Percentiles rank a stretch among this genome's conserved stretches.
phyloP scores from a whole-genome alignment of 306 rosid species.

The Lotus japonicus region DNA sequence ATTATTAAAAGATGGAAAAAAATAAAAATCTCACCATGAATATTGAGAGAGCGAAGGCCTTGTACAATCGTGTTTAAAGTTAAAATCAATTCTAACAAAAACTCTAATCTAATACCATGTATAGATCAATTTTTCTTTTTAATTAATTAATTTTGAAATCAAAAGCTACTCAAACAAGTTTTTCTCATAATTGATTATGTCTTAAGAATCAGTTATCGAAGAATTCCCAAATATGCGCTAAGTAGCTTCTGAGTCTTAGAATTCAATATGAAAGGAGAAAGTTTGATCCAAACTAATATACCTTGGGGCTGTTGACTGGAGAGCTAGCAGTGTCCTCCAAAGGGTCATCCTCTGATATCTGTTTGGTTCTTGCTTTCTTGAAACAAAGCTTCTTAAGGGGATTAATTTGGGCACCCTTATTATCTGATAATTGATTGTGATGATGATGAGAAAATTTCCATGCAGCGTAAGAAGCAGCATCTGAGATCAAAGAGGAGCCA shows the following conservation, averaged over 20 bases:
- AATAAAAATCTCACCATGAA: neutral
- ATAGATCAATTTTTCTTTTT: too few species aligned
- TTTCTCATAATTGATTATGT: too few species aligned
- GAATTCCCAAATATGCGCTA: too few species aligned
- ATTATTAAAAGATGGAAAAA: neutral
- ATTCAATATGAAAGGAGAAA: too few species aligned
- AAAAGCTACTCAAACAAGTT: too few species aligned
- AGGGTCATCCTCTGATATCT: slow-evolving; percentile 47
- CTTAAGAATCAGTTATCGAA: too few species aligned
- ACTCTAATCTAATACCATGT: too few species aligned
- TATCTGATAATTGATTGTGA: too few species aligned
- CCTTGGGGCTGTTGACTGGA: slow-evolving; percentile 92
- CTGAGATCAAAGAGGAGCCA: slow-evolving; percentile 73
- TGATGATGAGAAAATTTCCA: slow-evolving; percentile 40
- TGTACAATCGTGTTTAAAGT: too few species aligned
- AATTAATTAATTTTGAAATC: too few species aligned
- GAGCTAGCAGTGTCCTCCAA: slow-evolving; percentile 96
- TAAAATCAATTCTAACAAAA: too few species aligned
- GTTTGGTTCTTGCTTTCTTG: slow-evolving; percentile 55
- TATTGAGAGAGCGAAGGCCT: neutral
- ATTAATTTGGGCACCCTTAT: slow-evolving; percentile 16
- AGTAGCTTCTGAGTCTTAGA: too few species aligned
- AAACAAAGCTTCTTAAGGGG: slow-evolving; percentile 37
- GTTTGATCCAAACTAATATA: neutral
- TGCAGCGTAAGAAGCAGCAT: slow-evolving; percentile 85